phyloP scores from a whole-genome alignment of 2,329 filamentous ascomycete genomes.

The Aspergillus tubingensis region DNA sequence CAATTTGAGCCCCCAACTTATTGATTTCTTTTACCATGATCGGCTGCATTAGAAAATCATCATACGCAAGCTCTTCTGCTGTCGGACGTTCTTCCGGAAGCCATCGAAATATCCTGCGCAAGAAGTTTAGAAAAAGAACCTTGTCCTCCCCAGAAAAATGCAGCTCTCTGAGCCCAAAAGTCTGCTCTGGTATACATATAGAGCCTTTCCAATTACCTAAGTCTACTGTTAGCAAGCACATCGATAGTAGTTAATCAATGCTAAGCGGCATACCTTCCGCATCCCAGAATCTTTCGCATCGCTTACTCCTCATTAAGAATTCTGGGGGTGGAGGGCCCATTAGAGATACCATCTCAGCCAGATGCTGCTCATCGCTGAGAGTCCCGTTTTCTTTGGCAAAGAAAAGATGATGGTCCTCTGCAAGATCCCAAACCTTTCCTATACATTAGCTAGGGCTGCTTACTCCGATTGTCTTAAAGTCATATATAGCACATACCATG shows the following conservation, averaged over 20 bases:
- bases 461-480: too few species aligned
- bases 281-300: slow-evolving; percentile 19
- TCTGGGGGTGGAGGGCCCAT: slow-evolving; percentile 24
- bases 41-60: slow-evolving; percentile 28
- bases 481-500: slow-evolving; percentile 23
- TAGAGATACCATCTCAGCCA: slow-evolving; percentile 27
- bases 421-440: slow-evolving; percentile 21
- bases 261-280: slow-evolving; percentile 18
- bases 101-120: slow-evolving; percentile 37
- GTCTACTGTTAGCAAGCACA: neutral
- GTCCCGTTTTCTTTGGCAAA: slow-evolving; percentile 16
- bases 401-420: slow-evolving; percentile 17
- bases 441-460: too few species aligned
- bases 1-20: neutral
- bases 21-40: neutral
- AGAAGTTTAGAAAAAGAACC: slow-evolving; percentile 29
- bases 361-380: slow-evolving; percentile 22
- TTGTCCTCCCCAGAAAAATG: slow-evolving; percentile 29
- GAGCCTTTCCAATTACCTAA: slow-evolving; percentile 30
- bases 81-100: slow-evolving; percentile 30
- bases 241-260: neutral
- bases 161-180: slow-evolving; percentile 25
- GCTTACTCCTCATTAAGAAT: slow-evolving; percentile 17
- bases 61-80: slow-evolving; percentile 27
- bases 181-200: slow-evolving; percentile 27